Percentiles rank a stretch among this genome's conserved stretches.
phyloP scores from a whole-genome alignment of 1,284 basidiomycete genomes.

The Grifola frondosa region DNA sequence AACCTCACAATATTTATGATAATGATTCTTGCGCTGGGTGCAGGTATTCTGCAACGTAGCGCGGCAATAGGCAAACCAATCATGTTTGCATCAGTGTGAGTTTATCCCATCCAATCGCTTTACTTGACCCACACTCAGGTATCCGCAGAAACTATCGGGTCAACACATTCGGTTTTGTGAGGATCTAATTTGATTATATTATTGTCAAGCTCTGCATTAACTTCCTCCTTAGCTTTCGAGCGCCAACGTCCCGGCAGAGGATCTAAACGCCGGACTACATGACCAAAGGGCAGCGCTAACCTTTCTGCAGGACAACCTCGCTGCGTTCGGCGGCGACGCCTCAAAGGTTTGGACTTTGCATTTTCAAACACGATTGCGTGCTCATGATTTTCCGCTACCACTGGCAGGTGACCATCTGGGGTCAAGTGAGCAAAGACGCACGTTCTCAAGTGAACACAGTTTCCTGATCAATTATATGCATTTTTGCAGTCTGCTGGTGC shows the following conservation, averaged over 20 bases:
- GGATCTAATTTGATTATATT: constrained; percentile 15
- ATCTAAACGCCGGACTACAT: constrained; percentile 54
- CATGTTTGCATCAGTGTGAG: constrained; percentile 54
- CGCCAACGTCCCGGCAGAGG: constrained; percentile 42
- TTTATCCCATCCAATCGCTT: constrained; percentile 4
- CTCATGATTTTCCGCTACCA: not conserved
- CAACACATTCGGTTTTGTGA: constrained; percentile 60
- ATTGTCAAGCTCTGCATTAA: not conserved
- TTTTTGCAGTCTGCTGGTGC: constrained; percentile 51
- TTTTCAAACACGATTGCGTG: not conserved
- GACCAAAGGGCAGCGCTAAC: constrained; percentile 57
- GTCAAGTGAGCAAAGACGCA: constrained; percentile 40
- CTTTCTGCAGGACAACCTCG: constrained; percentile 64
- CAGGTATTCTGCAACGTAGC: constrained; percentile 51
- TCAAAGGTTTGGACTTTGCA: constrained; percentile 39
- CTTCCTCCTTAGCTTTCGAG: constrained; percentile 36
- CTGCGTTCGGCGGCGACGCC: constrained; percentile 63
- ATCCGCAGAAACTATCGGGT: constrained; percentile 50
- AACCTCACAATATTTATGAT: not conserved
- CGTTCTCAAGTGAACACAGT: not conserved
- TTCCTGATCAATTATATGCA: not conserved
- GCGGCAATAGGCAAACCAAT: constrained; percentile 48
- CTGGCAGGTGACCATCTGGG: constrained; percentile 58
- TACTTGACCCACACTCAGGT: not conserved
- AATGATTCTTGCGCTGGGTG: not conserved